phyloP scores from a whole-genome alignment of 2,329 filamentous ascomycete genomes.

The Exophiala spinifera region DNA sequence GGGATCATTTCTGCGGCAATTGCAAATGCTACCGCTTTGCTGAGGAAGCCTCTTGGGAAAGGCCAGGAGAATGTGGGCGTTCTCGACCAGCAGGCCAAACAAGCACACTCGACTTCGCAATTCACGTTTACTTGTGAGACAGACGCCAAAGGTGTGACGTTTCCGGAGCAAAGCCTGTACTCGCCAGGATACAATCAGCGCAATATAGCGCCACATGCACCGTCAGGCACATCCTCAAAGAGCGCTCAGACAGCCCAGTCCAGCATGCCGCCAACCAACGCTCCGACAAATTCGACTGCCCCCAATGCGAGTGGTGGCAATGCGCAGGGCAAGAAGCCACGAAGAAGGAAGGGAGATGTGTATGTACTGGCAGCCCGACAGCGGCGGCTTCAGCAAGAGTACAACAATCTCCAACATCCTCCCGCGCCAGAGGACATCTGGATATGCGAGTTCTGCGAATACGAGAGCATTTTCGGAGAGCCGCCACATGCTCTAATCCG shows the following conservation, averaged over 20 bases:
- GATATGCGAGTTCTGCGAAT: slow-evolving; percentile 98
- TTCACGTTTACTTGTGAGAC: slow-evolving; percentile 97
- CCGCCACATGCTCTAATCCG: slow-evolving; percentile 81
- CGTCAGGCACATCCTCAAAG: slow-evolving; percentile 36
- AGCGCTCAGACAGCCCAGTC: slow-evolving; percentile 53
- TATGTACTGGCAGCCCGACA: slow-evolving; percentile 72
- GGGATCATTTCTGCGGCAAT: slow-evolving; percentile 93
- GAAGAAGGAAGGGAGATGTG: slow-evolving; percentile 65
- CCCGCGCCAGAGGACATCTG: slow-evolving; percentile 72
- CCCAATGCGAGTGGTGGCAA: slow-evolving; percentile 39
- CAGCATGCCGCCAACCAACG: slow-evolving; percentile 40
- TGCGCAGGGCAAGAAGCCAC: slow-evolving; percentile 60
- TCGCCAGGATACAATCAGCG: slow-evolving; percentile 28
- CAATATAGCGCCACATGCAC: slow-evolving; percentile 25
- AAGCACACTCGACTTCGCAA: slow-evolving; percentile 71
- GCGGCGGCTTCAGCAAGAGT: slow-evolving; percentile 72
- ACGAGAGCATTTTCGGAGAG: slow-evolving; percentile 89
- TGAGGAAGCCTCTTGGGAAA: slow-evolving; percentile 51
- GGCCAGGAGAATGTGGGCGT: slow-evolving; percentile 78
- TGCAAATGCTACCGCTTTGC: slow-evolving; percentile 74
- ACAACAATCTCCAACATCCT: slow-evolving; percentile 71
- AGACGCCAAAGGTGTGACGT: slow-evolving; percentile 74
- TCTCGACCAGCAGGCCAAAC: slow-evolving; percentile 66
- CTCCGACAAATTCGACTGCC: slow-evolving; percentile 32
- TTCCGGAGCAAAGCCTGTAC: slow-evolving; percentile 60